phyloP scores from a whole-genome alignment of 202 grass and related monocot genomes.

The Alloteropsis angusta region DNA sequence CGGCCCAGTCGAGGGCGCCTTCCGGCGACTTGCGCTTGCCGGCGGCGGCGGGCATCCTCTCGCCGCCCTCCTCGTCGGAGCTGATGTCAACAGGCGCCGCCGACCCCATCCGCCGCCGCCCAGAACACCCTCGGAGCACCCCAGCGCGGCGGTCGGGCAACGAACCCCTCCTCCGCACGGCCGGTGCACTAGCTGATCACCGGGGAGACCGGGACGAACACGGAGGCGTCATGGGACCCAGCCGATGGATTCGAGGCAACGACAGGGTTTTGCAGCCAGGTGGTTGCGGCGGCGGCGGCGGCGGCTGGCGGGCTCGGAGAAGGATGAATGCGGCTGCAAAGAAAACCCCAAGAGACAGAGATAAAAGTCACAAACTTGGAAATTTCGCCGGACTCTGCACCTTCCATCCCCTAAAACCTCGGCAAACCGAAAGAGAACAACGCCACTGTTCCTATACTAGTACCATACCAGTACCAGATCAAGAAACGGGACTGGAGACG shows the following conservation, averaged over 20 bases:
- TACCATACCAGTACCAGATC: too few species aligned
- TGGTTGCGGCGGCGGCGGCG: not conserved
- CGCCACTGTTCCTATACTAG: not conserved
- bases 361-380: not conserved
- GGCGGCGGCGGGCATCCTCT: not conserved
- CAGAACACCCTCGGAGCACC: not conserved
- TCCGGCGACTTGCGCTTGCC: not conserved
- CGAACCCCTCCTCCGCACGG: not conserved
- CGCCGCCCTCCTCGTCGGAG: constrained; percentile 32
- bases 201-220: not conserved
- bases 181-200: not conserved
- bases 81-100: constrained; percentile 8
- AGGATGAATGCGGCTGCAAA: not conserved
- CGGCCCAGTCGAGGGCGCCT: not conserved
- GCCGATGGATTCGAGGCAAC: not conserved
- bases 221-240: not conserved
- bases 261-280: not conserved
- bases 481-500: too few species aligned
- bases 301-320: not conserved
- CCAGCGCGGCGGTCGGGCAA: not conserved
- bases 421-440: not conserved
- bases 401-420: not conserved
- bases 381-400: not conserved
- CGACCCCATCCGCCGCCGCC: not conserved
- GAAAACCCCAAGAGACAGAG: not conserved